These are phyloP conservation scores for Brasilioporus rufonigricans DNA, from an alignment of 768 basidiomycete genomes.

Conservation along the genomic window DNA sequence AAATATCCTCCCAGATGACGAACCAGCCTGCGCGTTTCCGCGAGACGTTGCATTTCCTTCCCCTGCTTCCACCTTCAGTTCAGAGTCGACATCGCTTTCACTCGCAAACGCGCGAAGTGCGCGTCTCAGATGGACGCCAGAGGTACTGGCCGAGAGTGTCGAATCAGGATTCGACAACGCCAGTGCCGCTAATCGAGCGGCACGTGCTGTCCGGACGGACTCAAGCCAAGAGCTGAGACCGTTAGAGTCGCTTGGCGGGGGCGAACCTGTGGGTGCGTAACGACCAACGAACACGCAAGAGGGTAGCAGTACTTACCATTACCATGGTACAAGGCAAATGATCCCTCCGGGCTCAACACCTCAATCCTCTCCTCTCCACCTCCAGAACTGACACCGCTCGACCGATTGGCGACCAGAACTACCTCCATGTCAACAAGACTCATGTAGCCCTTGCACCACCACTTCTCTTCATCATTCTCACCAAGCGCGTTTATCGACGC, in stretches of 20 bases:
- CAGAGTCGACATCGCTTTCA: conserved; percentile 29
- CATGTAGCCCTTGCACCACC: conserved; percentile 68
- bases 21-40: not conserved
- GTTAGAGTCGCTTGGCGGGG: not conserved
- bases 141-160: conserved; percentile 74
- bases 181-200: conserved; percentile 64
- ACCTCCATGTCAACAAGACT: conserved; percentile 77
- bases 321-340: conserved; percentile 66
- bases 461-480: conserved; percentile 56
- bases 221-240: conserved; percentile 59
- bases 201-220: conserved; percentile 68
- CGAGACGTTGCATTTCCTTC: conserved; percentile 36
- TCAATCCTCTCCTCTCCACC: conserved; percentile 57
- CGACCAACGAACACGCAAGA: not conserved
- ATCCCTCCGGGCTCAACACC: conserved; percentile 71
- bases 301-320: conserved; percentile 38
- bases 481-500: conserved; percentile 21
- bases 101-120: conserved; percentile 72
- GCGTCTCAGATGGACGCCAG: conserved; percentile 71
- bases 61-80: conserved; percentile 42
- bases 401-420: conserved; percentile 44
- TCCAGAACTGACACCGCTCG: conserved; percentile 10
- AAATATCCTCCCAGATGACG: not conserved
- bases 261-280: conserved; percentile 4
- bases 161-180: conserved; percentile 75